Evolutionary conservation across 2,329 filamentous ascomycete species (phyloP), one percentile per base, ranked within the genome.

Genomic region (Rasamsonia emersonii): DNA sequence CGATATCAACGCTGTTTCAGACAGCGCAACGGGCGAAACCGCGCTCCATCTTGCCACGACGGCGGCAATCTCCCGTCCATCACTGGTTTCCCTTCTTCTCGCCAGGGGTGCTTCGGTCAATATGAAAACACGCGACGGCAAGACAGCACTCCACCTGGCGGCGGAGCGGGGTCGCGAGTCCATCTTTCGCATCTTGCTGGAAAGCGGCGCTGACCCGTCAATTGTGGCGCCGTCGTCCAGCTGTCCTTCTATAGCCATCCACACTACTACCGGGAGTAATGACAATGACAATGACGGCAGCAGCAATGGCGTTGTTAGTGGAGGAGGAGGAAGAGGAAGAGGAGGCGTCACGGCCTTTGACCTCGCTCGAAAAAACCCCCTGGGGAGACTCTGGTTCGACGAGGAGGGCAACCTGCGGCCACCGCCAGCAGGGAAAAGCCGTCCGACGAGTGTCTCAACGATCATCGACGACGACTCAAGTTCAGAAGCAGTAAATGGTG

Each of bases 11-110:
- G 43, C 42, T 2, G 24, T 28, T 1, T 9, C 40, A 1, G 32
- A 30, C 2, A 38, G 42, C 1, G 15, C 21, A 0, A 33, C 24
- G 1, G 40, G 27, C 2, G 50, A 50, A 32, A 54, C 50, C 1
- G 34, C 51, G 7, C 41, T 55, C 1, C 51, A 55, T 24, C 39
- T 55, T 2, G 51, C 51, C 4, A 31, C 37, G 0, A 43, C 39
- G 5, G 41, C 48, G 0, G 38, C 37, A 1, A 31, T 46, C 1
- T 43, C 48, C 4, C 40, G 40, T 0, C 41, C 42, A 1, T 35
- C 38, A 3, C 33, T 53, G 0, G 33, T 54, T 2, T 16, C 16
- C 0, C 35, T 54, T n/a, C 47, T 56, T 3, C 27, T 54, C 2
- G 9, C 35, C 2, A 29, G 34, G 1, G 51, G 51, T 3, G 45